A percentile compares a stretch with the other conserved stretches of the same genome.
phyloP scores from a whole-genome alignment of 768 basidiomycete genomes.

The Tephrocybe sp. region DNA sequence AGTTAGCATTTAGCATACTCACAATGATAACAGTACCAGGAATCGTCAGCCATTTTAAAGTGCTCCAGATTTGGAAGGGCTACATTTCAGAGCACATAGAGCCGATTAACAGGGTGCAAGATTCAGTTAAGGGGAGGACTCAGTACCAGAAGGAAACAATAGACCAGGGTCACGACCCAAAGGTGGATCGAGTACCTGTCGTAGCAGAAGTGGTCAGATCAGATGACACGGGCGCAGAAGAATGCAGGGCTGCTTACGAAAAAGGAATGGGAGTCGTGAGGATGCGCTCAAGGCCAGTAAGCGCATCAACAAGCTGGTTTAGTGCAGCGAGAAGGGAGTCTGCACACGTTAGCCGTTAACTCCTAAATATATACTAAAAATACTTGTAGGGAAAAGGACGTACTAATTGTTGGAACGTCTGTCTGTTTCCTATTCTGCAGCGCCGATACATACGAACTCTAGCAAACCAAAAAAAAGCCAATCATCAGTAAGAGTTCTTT shows the following conservation, averaged over 20 bases:
- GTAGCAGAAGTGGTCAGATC: not conserved
- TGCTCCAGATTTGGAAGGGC: constrained; percentile 63
- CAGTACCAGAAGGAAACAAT: constrained; percentile 58
- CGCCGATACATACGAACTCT: constrained; percentile 68
- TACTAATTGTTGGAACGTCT: constrained; percentile 63
- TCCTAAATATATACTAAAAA: not conserved
- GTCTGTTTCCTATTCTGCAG: constrained; percentile 52
- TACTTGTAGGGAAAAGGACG: constrained; percentile 17
- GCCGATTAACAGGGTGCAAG: not conserved
- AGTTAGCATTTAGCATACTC: constrained; percentile 15
- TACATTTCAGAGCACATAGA: constrained; percentile 18
- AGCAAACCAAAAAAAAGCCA: not conserved
- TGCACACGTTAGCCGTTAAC: constrained; percentile 18
- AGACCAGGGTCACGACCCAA: constrained; percentile 62
- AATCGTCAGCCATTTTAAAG: constrained; percentile 61
- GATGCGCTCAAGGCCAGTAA: constrained; percentile 71
- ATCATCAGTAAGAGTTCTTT: not conserved
- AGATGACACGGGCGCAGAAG: not conserved
- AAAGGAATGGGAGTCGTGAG: constrained; percentile 77
- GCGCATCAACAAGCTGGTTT: constrained; percentile 56
- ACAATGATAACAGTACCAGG: constrained; percentile 56
- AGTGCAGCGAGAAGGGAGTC: constrained; percentile 46
- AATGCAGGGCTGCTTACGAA: constrained; percentile 41
- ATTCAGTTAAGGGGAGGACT: not conserved
- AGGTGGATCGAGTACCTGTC: constrained; percentile 66